Base-by-base conservation (phyloP, 495 filamentous ascomycete species). In the Cladorrhinum samala region DNA sequence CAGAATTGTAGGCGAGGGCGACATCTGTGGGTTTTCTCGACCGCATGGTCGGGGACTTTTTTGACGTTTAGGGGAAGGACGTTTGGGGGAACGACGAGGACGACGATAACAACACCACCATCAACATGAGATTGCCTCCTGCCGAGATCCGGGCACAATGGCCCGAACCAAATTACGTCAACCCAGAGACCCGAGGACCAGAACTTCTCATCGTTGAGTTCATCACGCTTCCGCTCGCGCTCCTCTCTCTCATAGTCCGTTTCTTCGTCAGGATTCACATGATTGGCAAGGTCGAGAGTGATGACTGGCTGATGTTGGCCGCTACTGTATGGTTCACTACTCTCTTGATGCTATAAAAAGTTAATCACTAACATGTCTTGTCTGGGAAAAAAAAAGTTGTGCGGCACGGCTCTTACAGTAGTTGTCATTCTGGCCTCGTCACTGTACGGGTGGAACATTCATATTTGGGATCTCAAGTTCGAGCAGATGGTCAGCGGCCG, bases 111-210 rank as follows among this genome's bases (percentile, higher is more conserved):
- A 19, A 25, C 43, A 7, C 3, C 14, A 23, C 49, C 42, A 21
- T 2, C 43, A 65, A 46, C 17, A 77, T 77, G 74, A 68, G 61
- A 27, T 54, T 76, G 36, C 77, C 82, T 27, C 77, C 77, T 1
- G 9, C 54, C 11, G 62, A 69, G 16, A 70, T 80, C 3, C 46
- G 71, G 47, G 66, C 57, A 2, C 58, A 69, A 54, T 83, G 80
- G 80, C 81, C 82, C 3, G 56, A 41, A n/a, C 72, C 79, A 3
- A 82, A 84, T 58, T 79, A 78, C 61, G 57, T 66, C 52, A 60
- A 83, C 54, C 81, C 80, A 4, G 61, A 66, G 19, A 77, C 73
- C 3, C 75, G 77, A 46, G 80, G 78, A 0, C 65, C 71, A 0
- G 58, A 27, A 0, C 50, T 68, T 18, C 9, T 68, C 42, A 55